These are phyloP conservation scores for Reutealis trisperma DNA, from an alignment of 345 rosid genomes.

Conservation along the genomic window DNA sequence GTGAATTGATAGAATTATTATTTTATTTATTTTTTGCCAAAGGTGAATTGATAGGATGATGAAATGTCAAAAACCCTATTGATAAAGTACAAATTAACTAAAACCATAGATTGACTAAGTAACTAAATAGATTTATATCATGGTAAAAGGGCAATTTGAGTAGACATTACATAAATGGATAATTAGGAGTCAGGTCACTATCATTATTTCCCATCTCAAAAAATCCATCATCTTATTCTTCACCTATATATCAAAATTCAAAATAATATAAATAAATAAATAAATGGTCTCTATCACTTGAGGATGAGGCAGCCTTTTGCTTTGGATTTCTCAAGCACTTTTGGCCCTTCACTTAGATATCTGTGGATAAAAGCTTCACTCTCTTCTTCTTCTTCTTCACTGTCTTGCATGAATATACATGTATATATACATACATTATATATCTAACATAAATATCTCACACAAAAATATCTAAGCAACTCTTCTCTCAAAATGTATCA, in stretches of 20 bases:
- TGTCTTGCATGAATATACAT: too few relatives aligned
- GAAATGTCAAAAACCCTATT: background rate
- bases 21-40: too few relatives aligned
- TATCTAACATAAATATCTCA: constrained; percentile 8
- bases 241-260: too few relatives aligned
- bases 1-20: too few relatives aligned
- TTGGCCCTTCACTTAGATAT: constrained; percentile 57
- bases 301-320: constrained; percentile 22
- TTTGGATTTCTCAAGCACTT: constrained; percentile 40
- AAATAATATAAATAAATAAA: too few relatives aligned
- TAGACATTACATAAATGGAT: background rate
- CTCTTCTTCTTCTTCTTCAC: background rate
- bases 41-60: too few relatives aligned
- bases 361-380: constrained; percentile 35
- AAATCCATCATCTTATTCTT: background rate
- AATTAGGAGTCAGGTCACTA: background rate
- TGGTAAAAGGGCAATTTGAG: background rate
- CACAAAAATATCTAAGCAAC: constrained; percentile 36
- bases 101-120: too few relatives aligned
- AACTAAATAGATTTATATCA: background rate
- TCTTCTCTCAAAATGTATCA: constrained; percentile 14
- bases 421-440: too few relatives aligned
- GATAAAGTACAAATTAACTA: too few relatives aligned
- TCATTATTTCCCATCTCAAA: constrained; percentile 7
- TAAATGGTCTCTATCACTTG: constrained; percentile 12